Percentiles rank a stretch among this genome's conserved stretches.
These are phyloP conservation scores for Microglena sp. DNA, from an alignment of 139 green algal species.

Conservation along the genomic window DNA sequence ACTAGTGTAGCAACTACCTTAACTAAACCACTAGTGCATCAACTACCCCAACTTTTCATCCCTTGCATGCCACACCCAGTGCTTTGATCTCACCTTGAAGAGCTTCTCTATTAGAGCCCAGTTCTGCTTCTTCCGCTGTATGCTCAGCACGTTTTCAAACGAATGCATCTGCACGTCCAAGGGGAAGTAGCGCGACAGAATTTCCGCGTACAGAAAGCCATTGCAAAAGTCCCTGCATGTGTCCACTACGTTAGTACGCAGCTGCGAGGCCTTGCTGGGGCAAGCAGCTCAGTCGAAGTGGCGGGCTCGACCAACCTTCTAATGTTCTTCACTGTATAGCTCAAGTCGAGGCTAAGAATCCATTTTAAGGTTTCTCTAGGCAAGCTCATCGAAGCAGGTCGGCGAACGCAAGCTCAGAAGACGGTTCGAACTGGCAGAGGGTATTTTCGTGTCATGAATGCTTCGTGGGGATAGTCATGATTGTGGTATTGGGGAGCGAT, in stretches of 20 bases:
- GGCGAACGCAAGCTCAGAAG: no score
- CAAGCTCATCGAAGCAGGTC: constrained; percentile 9
- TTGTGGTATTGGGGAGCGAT: no score
- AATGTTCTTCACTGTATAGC: background rate
- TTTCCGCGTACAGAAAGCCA: constrained; percentile 58
- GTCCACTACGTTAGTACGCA: constrained; percentile 9
- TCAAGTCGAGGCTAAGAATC: background rate
- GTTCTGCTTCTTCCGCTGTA: constrained; percentile 52
- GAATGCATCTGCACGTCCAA: constrained; percentile 58
- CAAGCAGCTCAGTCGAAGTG: no score
- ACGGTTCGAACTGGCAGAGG: no score
- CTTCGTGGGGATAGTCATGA: no score
- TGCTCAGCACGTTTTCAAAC: constrained; percentile 57
- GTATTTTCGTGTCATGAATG: no score
- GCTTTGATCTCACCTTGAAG: constrained; percentile 52
- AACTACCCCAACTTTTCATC: no score
- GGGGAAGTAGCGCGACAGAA: constrained; percentile 58
- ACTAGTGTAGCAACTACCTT: no score
- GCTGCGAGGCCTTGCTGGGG: background rate
- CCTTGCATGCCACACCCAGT: no score
- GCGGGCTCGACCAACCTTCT: background rate
- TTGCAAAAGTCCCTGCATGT: constrained; percentile 29
- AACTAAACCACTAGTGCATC: no score
- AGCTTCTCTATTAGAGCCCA: constrained; percentile 57
- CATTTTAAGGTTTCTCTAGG: constrained; percentile 6